Evolutionary conservation across 805 yeast species (phyloP).

Genomic region (Cyberlindnera galapagoensis): DNA sequence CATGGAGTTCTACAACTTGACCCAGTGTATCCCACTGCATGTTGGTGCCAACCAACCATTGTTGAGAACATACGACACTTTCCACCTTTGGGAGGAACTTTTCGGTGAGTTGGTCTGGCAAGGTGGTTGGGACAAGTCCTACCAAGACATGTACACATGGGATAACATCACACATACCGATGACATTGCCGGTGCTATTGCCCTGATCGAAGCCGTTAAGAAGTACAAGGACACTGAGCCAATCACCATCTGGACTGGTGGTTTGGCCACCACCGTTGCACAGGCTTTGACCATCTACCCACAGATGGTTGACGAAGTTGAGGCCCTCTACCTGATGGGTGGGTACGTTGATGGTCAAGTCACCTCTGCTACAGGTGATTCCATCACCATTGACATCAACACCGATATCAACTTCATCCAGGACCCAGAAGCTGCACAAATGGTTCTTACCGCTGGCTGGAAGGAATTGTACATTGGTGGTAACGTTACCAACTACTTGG

Average conservation of each 20-base stretch:
- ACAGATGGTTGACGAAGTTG: constrained; percentile 31
- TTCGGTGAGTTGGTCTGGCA: constrained; percentile 37
- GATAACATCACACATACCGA: constrained; percentile 27
- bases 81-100: constrained; percentile 32
- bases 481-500: constrained; percentile 35
- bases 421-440: constrained; percentile 42
- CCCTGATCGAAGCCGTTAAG: constrained; percentile 35
- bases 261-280: constrained; percentile 39
- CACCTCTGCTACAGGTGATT: constrained; percentile 27
- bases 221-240: constrained; percentile 30
- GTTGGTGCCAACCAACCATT: constrained; percentile 34
- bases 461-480: constrained; percentile 33
- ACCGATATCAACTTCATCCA: constrained; percentile 38
- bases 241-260: constrained; percentile 34
- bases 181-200: constrained; percentile 31
- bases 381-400: constrained; percentile 32
- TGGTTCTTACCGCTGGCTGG: constrained; percentile 36
- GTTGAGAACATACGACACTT: constrained; percentile 32
- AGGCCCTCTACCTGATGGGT: constrained; percentile 36
- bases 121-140: constrained; percentile 31
- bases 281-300: constrained; percentile 37
- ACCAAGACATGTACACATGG: constrained; percentile 29
- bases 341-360: constrained; percentile 37
- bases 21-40: constrained; percentile 31
- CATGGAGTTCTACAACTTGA: constrained; percentile 28